Percentiles rank a stretch among this genome's conserved stretches.
phyloP scores from a whole-genome alignment of 1,284 basidiomycete genomes.

The Laetiporus sulphureus region DNA sequence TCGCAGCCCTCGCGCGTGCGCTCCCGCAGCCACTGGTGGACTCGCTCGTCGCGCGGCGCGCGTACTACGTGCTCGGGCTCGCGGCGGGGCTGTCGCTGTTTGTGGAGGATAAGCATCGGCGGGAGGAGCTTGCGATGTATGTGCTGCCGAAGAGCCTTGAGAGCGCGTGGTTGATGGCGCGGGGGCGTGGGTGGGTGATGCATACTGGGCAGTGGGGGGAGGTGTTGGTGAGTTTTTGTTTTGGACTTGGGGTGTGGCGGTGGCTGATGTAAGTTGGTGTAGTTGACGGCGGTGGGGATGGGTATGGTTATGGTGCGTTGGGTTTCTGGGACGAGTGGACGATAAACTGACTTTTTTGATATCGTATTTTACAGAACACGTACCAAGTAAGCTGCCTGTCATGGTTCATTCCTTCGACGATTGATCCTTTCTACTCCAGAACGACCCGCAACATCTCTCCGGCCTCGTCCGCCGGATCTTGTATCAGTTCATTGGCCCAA shows the following conservation, averaged over 20 bases:
- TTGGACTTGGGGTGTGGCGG: too few species aligned
- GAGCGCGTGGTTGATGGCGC: conserved; percentile 77
- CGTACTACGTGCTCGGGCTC: conserved; percentile 77
- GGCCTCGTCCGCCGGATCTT: conserved; percentile 82
- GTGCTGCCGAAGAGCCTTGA: conserved; percentile 90
- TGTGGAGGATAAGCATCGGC: conserved; percentile 78
- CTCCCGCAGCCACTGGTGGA: conserved; percentile 46
- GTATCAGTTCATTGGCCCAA: conserved; percentile 91
- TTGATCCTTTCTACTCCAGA: conserved; percentile 39
- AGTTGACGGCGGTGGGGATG: conserved; percentile 72
- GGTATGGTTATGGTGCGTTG: conserved; percentile 82
- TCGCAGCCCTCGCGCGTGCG: conserved; percentile 15
- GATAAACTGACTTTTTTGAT: not conserved
- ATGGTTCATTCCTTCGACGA: conserved; percentile 7
- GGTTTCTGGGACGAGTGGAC: not conserved
- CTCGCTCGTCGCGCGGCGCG: conserved; percentile 57
- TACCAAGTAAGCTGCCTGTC: conserved; percentile 34
- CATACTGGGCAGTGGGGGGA: conserved; percentile 67
- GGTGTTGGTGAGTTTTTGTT: conserved; percentile 42
- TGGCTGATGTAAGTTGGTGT: not conserved
- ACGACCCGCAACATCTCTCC: conserved; percentile 85
- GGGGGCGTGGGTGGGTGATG: conserved; percentile 76
- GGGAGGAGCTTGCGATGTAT: conserved; percentile 90
- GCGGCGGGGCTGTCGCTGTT: conserved; percentile 76
- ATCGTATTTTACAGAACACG: conserved; percentile 30